These are phyloP conservation scores for Termitomyces sp. DNA, from an alignment of 768 basidiomycete species.

Conservation along the genomic window DNA sequence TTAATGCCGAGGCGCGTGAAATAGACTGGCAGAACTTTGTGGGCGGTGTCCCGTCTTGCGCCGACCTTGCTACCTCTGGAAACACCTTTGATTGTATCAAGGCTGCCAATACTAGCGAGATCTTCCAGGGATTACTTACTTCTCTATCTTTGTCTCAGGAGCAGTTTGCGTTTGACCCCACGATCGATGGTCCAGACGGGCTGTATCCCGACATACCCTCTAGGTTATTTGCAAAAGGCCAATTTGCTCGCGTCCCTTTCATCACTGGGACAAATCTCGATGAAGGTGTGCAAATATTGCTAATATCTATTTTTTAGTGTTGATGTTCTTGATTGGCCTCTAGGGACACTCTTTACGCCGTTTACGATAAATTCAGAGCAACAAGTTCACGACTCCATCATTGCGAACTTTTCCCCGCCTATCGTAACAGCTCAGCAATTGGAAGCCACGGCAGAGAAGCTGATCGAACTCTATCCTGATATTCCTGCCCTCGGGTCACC, in stretches of 20 bases:
- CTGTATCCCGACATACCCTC: conserved; percentile 34
- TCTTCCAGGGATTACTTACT: conserved; percentile 20
- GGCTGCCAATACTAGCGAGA: conserved; percentile 21
- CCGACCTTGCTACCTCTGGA: conserved; percentile 20
- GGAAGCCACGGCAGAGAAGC: conserved; percentile 10
- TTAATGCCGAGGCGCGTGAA: conserved; percentile 22
- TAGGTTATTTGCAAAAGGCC: conserved; percentile 22
- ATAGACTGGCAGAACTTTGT: conserved; percentile 24
- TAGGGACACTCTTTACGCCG: conserved; percentile 28
- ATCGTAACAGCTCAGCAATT: conserved; percentile 16
- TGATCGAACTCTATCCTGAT: conserved; percentile 36
- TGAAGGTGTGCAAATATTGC: conserved; percentile 31
- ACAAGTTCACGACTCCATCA: conserved; percentile 12
- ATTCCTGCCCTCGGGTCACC: conserved; percentile 37
- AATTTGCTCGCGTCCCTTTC: conserved; percentile 34
- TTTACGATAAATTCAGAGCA: conserved; percentile 18
- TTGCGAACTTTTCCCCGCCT: conserved; percentile 22
- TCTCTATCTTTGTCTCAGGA: conserved; percentile 18
- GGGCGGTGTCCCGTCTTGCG: conserved; percentile 21
- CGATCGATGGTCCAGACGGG: conserved; percentile 34
- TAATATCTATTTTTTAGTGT: too few relatives aligned
- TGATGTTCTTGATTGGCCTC: not conserved
- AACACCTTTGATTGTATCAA: conserved; percentile 26
- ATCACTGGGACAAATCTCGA: conserved; percentile 40
- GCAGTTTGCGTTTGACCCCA: conserved; percentile 29